Evolutionary conservation across 768 basidiomycete species (phyloP), one percentile per base, ranked within the genome.

Genomic region (Macrolepiota fuliginosa): DNA sequence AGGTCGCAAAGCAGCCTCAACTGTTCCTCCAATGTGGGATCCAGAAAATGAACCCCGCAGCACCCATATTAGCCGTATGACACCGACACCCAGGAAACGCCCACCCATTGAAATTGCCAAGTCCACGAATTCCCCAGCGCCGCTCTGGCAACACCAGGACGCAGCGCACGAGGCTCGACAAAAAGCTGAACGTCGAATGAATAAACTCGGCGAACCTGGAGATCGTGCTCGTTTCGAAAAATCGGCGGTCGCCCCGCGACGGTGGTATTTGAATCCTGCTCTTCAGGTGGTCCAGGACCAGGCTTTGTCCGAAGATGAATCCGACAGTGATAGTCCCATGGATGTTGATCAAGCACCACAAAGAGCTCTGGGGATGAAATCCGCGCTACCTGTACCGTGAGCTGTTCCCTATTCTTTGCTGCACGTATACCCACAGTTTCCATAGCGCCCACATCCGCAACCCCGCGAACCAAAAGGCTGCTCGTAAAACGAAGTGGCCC

Each of bases 141-240:
- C 60, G 17, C 39, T 56, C 24, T 64, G 63, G 63, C 58, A 64
- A 47, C 55, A 61, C 5, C 63, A 64, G 36, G 63, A 61, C 40
- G 51, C 49, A 6, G 35, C 56, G 12, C 22, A 54, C 22, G 59
- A 64, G 32, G 56, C 25, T 54, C 58, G 42, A n/a, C 29, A 49
- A 36, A 61, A 61, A 55, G 35, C 47, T 27, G 53, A 55, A n/a
- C 60, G 54, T 7, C 53, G 60, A 4, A 61, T 61, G 54, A 25
- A 25, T 24, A 61, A 55, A 39, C 60, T 36, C 12, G 60, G 60
- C 4, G 60, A 54, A 10, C 36, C 37, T 11, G 46, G 45, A 0
- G 32, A 55, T 7, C 32, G 47, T 15, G 35, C 45, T 39, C 49
- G 54, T 25, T 32, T 35, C 49, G 35, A 64, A 54, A 27, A 61